phyloP scores from a whole-genome alignment of 2,329 filamentous ascomycete species.

The Clonostachys rosea region DNA sequence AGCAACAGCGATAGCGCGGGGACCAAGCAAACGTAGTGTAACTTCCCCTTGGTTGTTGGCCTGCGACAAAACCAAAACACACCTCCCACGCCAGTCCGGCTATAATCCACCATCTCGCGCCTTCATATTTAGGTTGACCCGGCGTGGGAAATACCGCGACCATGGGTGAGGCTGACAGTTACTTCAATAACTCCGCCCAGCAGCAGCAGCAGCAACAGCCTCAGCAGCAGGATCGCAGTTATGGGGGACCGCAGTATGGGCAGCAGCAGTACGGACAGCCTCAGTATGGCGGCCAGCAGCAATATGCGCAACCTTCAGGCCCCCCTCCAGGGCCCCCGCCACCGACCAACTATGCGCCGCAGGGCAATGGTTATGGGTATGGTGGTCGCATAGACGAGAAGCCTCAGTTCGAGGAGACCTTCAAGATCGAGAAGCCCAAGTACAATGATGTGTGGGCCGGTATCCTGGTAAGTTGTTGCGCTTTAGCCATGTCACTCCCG shows the following conservation, averaged over 20 bases:
- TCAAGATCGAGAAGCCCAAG: slow-evolving; percentile 79
- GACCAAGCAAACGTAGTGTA: no score
- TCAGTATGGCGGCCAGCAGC: slow-evolving; percentile 10
- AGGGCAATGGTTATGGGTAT: slow-evolving; percentile 12
- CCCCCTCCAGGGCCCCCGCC: slow-evolving; percentile 13
- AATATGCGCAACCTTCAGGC: slow-evolving; percentile 16
- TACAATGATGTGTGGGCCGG: slow-evolving; percentile 91
- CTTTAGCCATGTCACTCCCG: background rate
- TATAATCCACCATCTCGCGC: no score
- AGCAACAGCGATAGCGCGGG: no score
- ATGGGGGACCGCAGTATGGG: slow-evolving; percentile 7
- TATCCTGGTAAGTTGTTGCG: slow-evolving; percentile 51
- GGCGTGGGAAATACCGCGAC: slow-evolving; percentile 1
- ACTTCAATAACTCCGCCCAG: slow-evolving; percentile 13
- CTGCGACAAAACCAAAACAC: no score
- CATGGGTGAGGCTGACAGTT: slow-evolving; percentile 28
- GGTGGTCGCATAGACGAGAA: slow-evolving; percentile 33
- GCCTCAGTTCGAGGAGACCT: slow-evolving; percentile 70
- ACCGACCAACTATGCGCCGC: slow-evolving; percentile 14
- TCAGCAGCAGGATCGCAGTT: slow-evolving; percentile 11
- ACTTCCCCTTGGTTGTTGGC: no score
- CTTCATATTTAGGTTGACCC: no score
- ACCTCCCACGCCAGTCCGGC: no score
- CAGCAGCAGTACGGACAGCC: slow-evolving; percentile 8
- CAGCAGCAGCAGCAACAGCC: slow-evolving; percentile 5